These are phyloP conservation scores for Plasmodium blacklocki DNA, from an alignment of 169 alveolate species.

Conservation along the genomic window DNA sequence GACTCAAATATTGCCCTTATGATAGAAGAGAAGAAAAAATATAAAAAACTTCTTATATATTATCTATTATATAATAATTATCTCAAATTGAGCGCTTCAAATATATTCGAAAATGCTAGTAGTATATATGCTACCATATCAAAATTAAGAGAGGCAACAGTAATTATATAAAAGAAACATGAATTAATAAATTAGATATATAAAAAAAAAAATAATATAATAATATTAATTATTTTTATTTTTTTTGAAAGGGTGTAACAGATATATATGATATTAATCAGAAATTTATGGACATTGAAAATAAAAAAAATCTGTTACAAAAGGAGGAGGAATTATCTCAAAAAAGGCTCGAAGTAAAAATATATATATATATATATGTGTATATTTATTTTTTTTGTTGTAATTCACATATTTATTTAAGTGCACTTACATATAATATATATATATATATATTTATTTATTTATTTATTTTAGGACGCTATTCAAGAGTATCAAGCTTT, in stretches of 20 bases:
- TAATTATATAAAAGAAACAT: constrained; percentile 12
- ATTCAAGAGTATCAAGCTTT: constrained; percentile 35
- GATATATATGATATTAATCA: constrained; percentile 73
- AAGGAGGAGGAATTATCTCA: constrained; percentile 67
- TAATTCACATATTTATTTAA: neutral
- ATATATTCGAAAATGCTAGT: constrained; percentile 73
- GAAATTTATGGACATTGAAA: constrained; percentile 67
- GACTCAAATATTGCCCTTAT: constrained; percentile 51
- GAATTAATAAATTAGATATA: neutral
- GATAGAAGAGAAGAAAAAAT: constrained; percentile 63
- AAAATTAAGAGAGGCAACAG: constrained; percentile 74
- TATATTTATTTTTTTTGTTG: neutral
- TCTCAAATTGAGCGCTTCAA: constrained; percentile 59
- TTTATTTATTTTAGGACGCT: constrained; percentile 21
- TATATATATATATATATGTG: neutral
- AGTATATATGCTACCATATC: constrained; percentile 74
- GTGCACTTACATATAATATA: neutral
- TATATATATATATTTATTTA: constrained; percentile 6
- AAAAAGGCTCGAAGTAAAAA: constrained; percentile 54
- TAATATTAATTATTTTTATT: neutral
- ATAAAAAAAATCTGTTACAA: constrained; percentile 56
- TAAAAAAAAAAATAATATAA: neutral
- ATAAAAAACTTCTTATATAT: constrained; percentile 54
- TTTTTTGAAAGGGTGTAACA: constrained; percentile 46
- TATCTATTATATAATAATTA: constrained; percentile 45